phyloP scores from a whole-genome alignment of 2,329 filamentous ascomycete genomes.

The Trichoderma aggressivum region DNA sequence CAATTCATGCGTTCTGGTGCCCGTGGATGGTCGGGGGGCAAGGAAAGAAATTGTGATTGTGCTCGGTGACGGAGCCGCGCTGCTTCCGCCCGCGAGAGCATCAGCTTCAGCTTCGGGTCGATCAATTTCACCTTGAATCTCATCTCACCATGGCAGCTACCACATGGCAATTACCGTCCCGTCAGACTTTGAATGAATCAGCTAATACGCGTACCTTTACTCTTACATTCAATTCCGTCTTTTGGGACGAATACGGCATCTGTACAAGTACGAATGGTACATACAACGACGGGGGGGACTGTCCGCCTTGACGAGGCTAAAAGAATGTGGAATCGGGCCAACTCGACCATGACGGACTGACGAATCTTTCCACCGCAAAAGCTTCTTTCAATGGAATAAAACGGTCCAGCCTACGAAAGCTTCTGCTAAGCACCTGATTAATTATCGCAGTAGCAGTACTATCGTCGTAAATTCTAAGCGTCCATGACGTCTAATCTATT shows the following conservation, averaged over 20 bases:
- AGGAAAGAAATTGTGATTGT: background rate
- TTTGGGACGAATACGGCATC: background rate
- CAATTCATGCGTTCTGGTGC: conserved; percentile 1
- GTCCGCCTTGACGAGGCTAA: background rate
- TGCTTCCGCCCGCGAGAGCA: background rate
- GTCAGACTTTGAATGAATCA: background rate
- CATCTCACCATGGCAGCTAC: background rate
- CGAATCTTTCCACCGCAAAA: conserved; percentile 2
- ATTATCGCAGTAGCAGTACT: background rate
- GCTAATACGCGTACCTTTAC: background rate
- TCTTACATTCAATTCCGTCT: background rate
- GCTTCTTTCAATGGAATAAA: background rate
- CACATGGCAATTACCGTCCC: background rate
- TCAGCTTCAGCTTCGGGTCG: background rate
- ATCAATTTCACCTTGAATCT: background rate
- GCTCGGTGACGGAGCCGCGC: background rate
- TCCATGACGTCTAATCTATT: background rate
- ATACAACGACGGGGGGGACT: background rate
- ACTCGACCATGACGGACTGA: background rate
- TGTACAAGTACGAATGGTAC: background rate
- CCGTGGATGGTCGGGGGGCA: no score
- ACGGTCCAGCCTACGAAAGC: background rate
- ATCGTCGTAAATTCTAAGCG: background rate
- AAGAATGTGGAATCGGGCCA: conserved; percentile 7
- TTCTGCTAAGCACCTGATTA: background rate